Percentiles rank a stretch among this genome's conserved stretches.
These are phyloP conservation scores for Otatea glauca DNA, from an alignment of 176 grass and related monocot species.

Conservation along the genomic window DNA sequence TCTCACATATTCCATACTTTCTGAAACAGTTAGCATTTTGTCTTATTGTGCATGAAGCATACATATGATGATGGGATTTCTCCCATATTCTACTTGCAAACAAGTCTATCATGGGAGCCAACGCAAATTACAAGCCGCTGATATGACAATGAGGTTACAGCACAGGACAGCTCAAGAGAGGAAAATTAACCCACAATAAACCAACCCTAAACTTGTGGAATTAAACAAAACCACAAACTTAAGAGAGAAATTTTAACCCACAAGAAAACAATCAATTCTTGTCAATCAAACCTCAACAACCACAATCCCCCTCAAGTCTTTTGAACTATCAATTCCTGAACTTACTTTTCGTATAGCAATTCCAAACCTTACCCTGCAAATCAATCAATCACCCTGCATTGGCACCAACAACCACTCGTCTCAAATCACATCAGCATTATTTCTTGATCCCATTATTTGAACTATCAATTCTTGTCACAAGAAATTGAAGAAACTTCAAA, in stretches of 20 bases:
- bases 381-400: conserved; percentile 19
- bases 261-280: conserved; percentile 33
- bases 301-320: not conserved
- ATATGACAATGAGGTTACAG: conserved; percentile 23
- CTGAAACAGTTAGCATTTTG: not conserved
- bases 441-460: conserved; percentile 35
- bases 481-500: conserved; percentile 30
- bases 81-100: not conserved
- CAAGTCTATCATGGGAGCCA: not conserved
- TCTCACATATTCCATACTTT: not conserved
- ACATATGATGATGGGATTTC: not conserved
- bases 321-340: conserved; percentile 48
- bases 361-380: conserved; percentile 31
- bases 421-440: conserved; percentile 25
- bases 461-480: conserved; percentile 11
- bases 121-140: not conserved
- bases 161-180: conserved; percentile 8
- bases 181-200: conserved; percentile 34
- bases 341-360: conserved; percentile 43
- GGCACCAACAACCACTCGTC: not conserved
- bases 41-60: not conserved
- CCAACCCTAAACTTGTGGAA: conserved; percentile 33
- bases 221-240: conserved; percentile 11
- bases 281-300: conserved; percentile 28
- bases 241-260: not conserved